Percentiles rank a stretch among this genome's conserved stretches.
These are phyloP conservation scores for Acacia crassicarpa DNA, from an alignment of 306 rosid species.

Conservation along the genomic window DNA sequence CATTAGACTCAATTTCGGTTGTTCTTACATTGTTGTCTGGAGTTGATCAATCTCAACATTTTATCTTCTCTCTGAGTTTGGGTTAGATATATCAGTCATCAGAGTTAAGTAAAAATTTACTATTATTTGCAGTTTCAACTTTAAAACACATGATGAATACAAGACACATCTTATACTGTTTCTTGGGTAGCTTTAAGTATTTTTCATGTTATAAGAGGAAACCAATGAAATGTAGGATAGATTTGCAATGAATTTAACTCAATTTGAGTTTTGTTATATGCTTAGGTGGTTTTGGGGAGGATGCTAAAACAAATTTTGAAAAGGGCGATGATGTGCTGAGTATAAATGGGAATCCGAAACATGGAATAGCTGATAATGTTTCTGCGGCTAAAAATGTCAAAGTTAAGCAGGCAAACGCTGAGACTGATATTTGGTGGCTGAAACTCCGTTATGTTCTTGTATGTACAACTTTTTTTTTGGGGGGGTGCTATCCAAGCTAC, in stretches of 20 bases:
- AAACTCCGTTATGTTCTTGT: constrained; percentile 85
- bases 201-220: constrained; percentile 14
- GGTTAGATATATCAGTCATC: not conserved
- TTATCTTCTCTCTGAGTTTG: not conserved
- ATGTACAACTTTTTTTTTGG: constrained; percentile 29
- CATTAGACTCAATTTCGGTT: not conserved
- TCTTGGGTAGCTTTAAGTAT: not conserved
- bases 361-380: constrained; percentile 33
- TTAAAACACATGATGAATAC: not conserved
- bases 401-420: constrained; percentile 39
- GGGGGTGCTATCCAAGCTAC: no score
- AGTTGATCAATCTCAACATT: constrained; percentile 10
- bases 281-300: constrained; percentile 59
- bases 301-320: constrained; percentile 20
- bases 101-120: constrained; percentile 4
- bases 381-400: constrained; percentile 28
- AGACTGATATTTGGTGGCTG: constrained; percentile 70
- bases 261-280: constrained; percentile 37
- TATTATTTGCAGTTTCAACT: not conserved
- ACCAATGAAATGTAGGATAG: constrained; percentile 19
- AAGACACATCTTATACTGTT: not conserved
- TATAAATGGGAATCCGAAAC: constrained; percentile 38
- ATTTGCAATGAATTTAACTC: constrained; percentile 23
- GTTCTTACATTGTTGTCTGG: constrained; percentile 2
- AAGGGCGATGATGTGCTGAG: constrained; percentile 30